These are phyloP conservation scores for Pseudopithomyces maydicus DNA, from an alignment of 2,329 filamentous ascomycete species.

Conservation along the genomic window DNA sequence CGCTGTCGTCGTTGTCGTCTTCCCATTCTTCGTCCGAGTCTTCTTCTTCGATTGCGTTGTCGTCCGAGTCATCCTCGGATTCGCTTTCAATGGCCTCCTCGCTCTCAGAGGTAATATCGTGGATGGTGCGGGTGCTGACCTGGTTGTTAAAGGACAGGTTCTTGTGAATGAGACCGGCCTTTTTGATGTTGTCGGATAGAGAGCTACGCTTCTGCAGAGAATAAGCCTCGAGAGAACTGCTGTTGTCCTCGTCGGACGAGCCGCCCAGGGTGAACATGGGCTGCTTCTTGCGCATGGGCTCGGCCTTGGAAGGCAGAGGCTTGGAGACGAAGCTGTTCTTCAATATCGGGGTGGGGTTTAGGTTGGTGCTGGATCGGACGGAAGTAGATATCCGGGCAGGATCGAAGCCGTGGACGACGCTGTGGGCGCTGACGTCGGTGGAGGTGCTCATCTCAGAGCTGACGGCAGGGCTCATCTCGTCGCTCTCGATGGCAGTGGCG, in stretches of 20 bases:
- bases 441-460: constrained; percentile 67
- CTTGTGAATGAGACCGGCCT: constrained; percentile 66
- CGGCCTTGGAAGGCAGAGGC: constrained; percentile 37
- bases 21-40: constrained; percentile 60
- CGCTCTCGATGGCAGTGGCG: constrained; percentile 48
- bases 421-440: constrained; percentile 66
- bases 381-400: constrained; percentile 74
- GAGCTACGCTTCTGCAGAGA: constrained; percentile 59
- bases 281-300: constrained; percentile 66
- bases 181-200: constrained; percentile 59
- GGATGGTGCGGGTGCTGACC: constrained; percentile 69
- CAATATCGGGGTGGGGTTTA: constrained; percentile 65
- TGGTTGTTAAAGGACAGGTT: constrained; percentile 81
- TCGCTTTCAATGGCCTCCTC: constrained; percentile 65
- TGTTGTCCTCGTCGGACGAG: constrained; percentile 84
- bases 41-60: constrained; percentile 68
- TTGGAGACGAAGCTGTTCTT: constrained; percentile 51
- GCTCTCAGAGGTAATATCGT: constrained; percentile 59
- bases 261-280: constrained; percentile 75
- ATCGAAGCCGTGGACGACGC: constrained; percentile 84
- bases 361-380: constrained; percentile 64
- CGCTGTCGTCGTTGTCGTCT: constrained; percentile 75
- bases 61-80: constrained; percentile 63
- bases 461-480: constrained; percentile 45
- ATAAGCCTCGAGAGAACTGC: constrained; percentile 70